Evolutionary conservation across 192 early-diverging fungal species (phyloP), one percentile per base, ranked within the genome.

Genomic region (Haplosporangium gracile): DNA sequence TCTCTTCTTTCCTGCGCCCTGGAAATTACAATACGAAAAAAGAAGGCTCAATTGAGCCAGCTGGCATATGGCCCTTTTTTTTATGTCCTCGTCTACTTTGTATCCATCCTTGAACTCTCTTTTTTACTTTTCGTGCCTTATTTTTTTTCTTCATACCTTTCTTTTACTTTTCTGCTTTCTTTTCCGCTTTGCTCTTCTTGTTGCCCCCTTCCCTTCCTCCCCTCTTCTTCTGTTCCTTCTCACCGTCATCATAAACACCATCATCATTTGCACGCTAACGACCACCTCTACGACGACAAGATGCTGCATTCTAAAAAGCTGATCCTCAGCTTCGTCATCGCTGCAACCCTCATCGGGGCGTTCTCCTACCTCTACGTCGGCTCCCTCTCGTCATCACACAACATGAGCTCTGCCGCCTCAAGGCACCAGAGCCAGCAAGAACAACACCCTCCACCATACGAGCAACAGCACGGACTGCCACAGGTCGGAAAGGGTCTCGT

Each of bases 281-380:
- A 40, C 36, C 42, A 1, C 29, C 22, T 40, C 7, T 24, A 18
- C 49, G 49, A 51, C 49, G 20, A 55, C 29, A 76, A n/a, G 18
- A 86, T 80, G 78, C 60, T 80, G 60, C 78, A 86, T 51, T 42
- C 78, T 16, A 86, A 80, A 75, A 76, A 68, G 70, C 40, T 73
- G 43, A 86, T 86, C 71, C 70, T 80, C 45, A 36, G 74, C 51
- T 80, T 76, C 75, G 70, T 80, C 55, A 43, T 86, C 57, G 40
- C 26, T 60, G 38, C 55, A 13, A 86, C 74, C 39, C 74, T 86
- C 70, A 63, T 86, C 70, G 70, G 80, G 75, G 18, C 72, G 60
- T 75, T 86, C 40, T 6, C 74, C 68, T 86, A 77, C 65, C 26
- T 72, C 78, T 79, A 79, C 79, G 74, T 76, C 83, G 76, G 34